These are phyloP conservation scores for Ceratobasidium sp. DNA, from an alignment of 1,284 basidiomycete species.

Conservation along the genomic window DNA sequence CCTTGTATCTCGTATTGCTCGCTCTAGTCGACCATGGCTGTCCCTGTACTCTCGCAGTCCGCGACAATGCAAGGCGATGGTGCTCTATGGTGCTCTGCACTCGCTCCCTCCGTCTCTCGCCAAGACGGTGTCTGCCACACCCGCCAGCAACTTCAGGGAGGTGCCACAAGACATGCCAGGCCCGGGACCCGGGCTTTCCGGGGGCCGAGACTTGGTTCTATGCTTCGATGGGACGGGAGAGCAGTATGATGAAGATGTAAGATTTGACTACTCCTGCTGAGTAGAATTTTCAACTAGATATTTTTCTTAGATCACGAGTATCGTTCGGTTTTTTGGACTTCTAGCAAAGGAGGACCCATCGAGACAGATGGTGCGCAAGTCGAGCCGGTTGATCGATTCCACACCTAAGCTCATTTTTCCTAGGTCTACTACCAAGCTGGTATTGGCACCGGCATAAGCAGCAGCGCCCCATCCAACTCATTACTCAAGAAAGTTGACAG, in stretches of 20 bases:
- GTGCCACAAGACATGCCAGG: slow-evolving; percentile 3
- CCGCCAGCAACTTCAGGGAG: background rate
- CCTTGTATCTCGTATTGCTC: background rate
- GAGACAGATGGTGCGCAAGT: slow-evolving; percentile 30
- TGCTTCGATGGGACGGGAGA: slow-evolving; percentile 52
- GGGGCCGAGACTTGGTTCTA: slow-evolving; percentile 46
- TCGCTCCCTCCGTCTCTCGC: slow-evolving; percentile 1
- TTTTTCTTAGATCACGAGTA: slow-evolving; percentile 29
- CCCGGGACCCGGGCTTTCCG: background rate
- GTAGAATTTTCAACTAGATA: background rate
- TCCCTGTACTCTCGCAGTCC: background rate
- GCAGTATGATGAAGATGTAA: slow-evolving; percentile 46
- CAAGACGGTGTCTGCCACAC: background rate
- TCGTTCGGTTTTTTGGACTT: slow-evolving; percentile 45
- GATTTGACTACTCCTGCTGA: background rate
- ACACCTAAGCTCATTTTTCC: background rate
- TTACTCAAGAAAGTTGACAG: slow-evolving; percentile 8
- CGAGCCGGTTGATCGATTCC: background rate
- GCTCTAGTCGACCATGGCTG: background rate
- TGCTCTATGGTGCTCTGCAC: background rate
- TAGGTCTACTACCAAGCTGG: slow-evolving; percentile 49
- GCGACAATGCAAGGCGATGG: background rate
- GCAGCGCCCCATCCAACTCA: slow-evolving; percentile 8
- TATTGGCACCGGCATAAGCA: slow-evolving; percentile 44
- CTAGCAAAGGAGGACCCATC: slow-evolving; percentile 36